Evolutionary conservation across 1,139 yeast species (phyloP), one percentile per base, ranked within the genome.

Genomic region (Hansenula lynferdii): DNA sequence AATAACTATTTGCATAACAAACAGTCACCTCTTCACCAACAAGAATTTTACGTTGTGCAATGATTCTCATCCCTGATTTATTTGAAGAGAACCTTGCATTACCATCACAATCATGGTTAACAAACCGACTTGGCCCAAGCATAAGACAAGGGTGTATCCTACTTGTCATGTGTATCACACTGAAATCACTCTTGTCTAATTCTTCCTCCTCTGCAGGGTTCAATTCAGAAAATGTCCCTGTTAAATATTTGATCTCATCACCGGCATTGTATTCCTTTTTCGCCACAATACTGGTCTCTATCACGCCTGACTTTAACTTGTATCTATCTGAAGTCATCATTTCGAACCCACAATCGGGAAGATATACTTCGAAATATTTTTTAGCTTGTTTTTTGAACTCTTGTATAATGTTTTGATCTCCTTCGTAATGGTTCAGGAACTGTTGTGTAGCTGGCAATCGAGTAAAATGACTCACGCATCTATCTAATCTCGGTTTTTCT

Each of bases 81-180:
- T 48, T 48, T 6, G 66, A 53, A 5, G 57, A 50, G 42, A 70
- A 69, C 28, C 56, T 53, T 3, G 69, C 62, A 47, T 69, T 70
- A 6, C 72, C 62, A 15, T 57, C 49, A 45, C 76, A 70, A 46
- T 69, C 69, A 47, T 70, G 76, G 45, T 70, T 70, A 15, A 70
- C 68, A 48, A 70, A 70, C 25, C 76, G 53, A 6, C 70, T 65
- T 0, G 76, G 76, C 0, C 76, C 76, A 29, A 70, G 56, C 71
- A 70, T 65, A 20, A 70, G 50, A 39, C 70, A 63, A 27, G 65
- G 57, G 12, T 53, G 52, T 7, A 58, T 58, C 5, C 65, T 42
- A 19, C 64, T 56, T 3, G 70, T 58, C 8, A 53, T 40, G 38
- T 64, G 58, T 30, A 70, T 60, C 26, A 70, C 62, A 29, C 71